phyloP scores from a whole-genome alignment of 306 rosid genomes.

The Malus sylvestris region DNA sequence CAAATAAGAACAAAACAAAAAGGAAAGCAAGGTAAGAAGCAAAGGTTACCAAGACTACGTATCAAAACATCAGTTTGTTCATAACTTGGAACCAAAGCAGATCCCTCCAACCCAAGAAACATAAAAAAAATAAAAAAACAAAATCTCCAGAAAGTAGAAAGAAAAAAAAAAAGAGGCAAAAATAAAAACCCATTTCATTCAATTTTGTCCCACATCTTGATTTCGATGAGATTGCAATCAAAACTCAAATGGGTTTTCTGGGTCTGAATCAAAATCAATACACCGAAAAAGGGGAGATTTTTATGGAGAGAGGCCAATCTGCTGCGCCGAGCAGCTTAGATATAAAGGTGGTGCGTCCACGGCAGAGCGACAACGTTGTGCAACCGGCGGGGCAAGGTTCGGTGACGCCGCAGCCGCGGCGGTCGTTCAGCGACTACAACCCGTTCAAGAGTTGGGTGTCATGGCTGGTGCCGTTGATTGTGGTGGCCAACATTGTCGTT shows the following conservation, averaged over 20 bases:
- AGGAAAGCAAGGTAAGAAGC: not conserved
- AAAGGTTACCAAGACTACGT: not conserved
- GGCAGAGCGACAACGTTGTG: constrained; percentile 18
- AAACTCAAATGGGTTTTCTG: constrained; percentile 3
- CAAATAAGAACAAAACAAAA: not conserved
- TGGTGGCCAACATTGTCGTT: constrained; percentile 41
- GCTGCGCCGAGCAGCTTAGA: constrained; percentile 22
- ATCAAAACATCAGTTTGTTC: not conserved
- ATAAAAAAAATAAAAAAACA: not conserved
- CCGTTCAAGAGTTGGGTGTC: constrained; percentile 56
- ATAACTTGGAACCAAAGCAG: not conserved
- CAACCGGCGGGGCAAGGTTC: constrained; percentile 18
- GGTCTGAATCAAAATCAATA: constrained; percentile 19
- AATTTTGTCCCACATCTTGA: constrained; percentile 3
- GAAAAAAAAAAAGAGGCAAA: not conserved
- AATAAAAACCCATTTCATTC: not conserved
- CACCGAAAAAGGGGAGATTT: not conserved
- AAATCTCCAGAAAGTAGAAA: not conserved
- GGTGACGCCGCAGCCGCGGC: not conserved
- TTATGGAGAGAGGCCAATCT: constrained; percentile 38
- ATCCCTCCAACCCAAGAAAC: not conserved
- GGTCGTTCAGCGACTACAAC: constrained; percentile 12
- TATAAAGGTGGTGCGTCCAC: constrained; percentile 47
- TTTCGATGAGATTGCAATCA: not conserved
- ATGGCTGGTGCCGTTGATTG: constrained; percentile 71